Evolutionary conservation across 2,329 filamentous ascomycete genomes (phyloP).

Genomic region (Epichloe glyceriae): DNA sequence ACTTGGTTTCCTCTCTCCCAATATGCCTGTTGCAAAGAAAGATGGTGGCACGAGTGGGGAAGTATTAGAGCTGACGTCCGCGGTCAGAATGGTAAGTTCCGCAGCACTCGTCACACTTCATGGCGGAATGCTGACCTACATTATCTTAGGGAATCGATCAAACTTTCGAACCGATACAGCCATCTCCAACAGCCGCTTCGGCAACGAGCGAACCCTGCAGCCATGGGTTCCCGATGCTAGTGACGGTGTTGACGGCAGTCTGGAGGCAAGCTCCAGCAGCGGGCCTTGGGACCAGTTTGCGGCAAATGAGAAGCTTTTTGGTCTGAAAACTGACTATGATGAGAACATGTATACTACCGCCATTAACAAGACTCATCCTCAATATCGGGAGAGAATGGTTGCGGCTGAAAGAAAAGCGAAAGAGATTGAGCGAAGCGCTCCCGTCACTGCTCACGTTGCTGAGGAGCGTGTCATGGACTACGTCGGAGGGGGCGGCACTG

Average conservation of each 20-base stretch:
- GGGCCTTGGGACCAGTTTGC: constrained; percentile 86
- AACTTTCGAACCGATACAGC: constrained; percentile 78
- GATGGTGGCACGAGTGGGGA: constrained; percentile 21
- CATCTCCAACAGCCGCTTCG: constrained; percentile 62
- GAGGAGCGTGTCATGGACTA: constrained; percentile 73
- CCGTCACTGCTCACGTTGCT: constrained; percentile 70
- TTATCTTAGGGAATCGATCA: constrained; percentile 43
- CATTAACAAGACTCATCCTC: constrained; percentile 73
- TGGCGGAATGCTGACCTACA: background rate
- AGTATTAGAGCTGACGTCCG: constrained; percentile 18
- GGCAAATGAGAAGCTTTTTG: constrained; percentile 76
- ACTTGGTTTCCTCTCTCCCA: constrained; percentile 11
- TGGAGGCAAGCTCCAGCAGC: constrained; percentile 45
- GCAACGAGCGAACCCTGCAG: constrained; percentile 64
- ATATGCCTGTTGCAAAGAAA: constrained; percentile 28
- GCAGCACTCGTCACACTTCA: background rate
- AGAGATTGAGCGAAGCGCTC: constrained; percentile 69
- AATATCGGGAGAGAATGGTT: constrained; percentile 65
- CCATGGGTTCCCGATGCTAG: constrained; percentile 61
- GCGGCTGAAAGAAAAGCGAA: constrained; percentile 72
- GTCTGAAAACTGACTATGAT: constrained; percentile 79
- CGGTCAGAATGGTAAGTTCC: constrained; percentile 24
- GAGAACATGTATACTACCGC: constrained; percentile 89
- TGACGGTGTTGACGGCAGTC: constrained; percentile 53
- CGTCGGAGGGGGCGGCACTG: constrained; percentile 47